Evolutionary conservation across 2,329 filamentous ascomycete genomes (phyloP).

Genomic region (Xylariaceae sp.): DNA sequence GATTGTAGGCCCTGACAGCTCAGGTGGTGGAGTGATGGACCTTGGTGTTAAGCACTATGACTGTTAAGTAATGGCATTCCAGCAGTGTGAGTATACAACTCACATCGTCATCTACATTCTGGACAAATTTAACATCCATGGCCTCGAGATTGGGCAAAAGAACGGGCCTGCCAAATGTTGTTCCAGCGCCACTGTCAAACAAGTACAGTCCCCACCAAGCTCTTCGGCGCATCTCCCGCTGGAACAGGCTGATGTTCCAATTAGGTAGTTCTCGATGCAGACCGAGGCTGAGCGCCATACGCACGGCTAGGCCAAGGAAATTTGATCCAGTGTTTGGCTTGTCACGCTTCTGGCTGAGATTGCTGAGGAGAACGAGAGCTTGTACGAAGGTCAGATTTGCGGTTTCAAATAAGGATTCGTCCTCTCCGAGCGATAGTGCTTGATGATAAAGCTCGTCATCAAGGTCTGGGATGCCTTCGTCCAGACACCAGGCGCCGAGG

Average conservation of each 20-base stretch:
- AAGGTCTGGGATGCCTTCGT: constrained; percentile 1
- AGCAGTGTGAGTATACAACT: not conserved
- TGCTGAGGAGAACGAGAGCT: constrained; percentile 26
- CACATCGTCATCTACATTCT: constrained; percentile 26
- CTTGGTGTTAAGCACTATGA: constrained; percentile 19
- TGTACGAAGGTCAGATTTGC: constrained; percentile 28
- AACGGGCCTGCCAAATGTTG: constrained; percentile 31
- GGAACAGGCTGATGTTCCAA: constrained; percentile 24
- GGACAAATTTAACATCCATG: constrained; percentile 26
- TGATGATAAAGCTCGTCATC: constrained; percentile 8
- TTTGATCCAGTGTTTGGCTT: constrained; percentile 48
- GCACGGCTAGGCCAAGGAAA: constrained; percentile 41
- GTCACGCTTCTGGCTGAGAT: constrained; percentile 41
- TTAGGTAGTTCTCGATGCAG: constrained; percentile 40
- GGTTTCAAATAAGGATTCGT: constrained; percentile 24
- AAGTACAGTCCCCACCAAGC: constrained; percentile 37
- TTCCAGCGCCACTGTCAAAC: constrained; percentile 40
- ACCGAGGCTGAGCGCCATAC: constrained; percentile 45
- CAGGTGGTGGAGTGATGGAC: constrained; percentile 17
- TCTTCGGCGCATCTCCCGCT: constrained; percentile 30
- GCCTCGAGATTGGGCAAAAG: constrained; percentile 23
- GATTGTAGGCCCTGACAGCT: constrained; percentile 18
- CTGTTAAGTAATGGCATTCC: not conserved
- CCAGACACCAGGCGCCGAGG: constrained; percentile 10
- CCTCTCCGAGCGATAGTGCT: constrained; percentile 9